A percentile compares a stretch with the other conserved stretches of the same genome.
These are phyloP conservation scores for Mortierella sp. DNA, from an alignment of 371 early-diverging fungal genomes.

Conservation along the genomic window DNA sequence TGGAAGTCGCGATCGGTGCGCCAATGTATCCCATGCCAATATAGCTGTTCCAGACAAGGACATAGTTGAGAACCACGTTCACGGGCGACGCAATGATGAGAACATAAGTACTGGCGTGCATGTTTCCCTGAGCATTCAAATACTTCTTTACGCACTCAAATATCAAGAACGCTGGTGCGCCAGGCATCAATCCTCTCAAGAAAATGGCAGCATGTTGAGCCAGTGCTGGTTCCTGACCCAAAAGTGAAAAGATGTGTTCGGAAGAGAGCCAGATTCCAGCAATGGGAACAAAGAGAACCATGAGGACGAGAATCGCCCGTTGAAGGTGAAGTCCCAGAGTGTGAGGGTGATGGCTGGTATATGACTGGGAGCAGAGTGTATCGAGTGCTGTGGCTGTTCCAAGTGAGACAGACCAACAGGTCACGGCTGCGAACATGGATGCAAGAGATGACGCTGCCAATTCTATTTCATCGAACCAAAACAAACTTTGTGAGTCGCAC, in stretches of 20 bases:
- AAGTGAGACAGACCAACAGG: conserved; percentile 84
- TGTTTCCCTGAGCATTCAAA: conserved; percentile 86
- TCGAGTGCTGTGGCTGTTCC: conserved; percentile 89
- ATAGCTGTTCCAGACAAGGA: conserved; percentile 77
- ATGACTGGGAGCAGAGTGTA: conserved; percentile 90
- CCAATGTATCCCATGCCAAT: conserved; percentile 83
- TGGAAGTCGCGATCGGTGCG: conserved; percentile 83
- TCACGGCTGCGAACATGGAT: conserved; percentile 86
- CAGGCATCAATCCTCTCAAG: conserved; percentile 74
- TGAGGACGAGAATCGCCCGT: conserved; percentile 81
- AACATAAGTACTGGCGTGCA: conserved; percentile 84
- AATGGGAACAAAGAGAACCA: conserved; percentile 77
- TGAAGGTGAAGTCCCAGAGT: conserved; percentile 86
- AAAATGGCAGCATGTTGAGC: conserved; percentile 69
- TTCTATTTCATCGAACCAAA: conserved; percentile 61
- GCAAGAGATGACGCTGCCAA: conserved; percentile 84
- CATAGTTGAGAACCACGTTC: conserved; percentile 80
- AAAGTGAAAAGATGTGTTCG: conserved; percentile 60
- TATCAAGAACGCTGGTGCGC: conserved; percentile 79
- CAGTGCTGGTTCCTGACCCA: conserved; percentile 71
- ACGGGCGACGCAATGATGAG: conserved; percentile 78
- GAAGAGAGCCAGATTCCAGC: conserved; percentile 82
- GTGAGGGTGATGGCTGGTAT: conserved; percentile 77
- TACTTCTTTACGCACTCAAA: conserved; percentile 87
- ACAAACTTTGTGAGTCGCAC: background rate